Evolutionary conservation across 257 asterid species (phyloP).

Genomic region (Nicotiana undulata): DNA sequence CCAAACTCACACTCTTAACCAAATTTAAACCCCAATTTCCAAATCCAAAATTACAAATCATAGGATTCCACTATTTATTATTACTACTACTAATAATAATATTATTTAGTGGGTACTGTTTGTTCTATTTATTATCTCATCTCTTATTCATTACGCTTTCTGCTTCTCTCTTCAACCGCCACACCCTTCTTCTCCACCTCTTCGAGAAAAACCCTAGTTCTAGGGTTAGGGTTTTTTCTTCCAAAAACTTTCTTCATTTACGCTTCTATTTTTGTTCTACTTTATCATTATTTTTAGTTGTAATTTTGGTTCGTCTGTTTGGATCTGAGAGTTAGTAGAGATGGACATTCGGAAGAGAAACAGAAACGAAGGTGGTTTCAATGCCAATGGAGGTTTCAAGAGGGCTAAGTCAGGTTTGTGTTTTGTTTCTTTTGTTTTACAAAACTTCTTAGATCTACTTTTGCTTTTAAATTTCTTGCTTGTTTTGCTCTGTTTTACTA

Average conservation of each 20-base stretch:
- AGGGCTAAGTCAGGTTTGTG: constrained; percentile 56
- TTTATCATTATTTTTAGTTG: neutral
- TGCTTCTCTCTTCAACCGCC: too few species aligned
- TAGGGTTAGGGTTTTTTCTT: neutral
- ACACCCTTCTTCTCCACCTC: neutral
- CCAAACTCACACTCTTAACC: too few species aligned
- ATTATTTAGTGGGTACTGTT: too few species aligned
- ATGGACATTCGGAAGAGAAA: constrained; percentile 30
- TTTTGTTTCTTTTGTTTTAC: neutral
- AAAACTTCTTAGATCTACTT: neutral
- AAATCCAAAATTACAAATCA: too few species aligned
- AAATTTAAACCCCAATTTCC: too few species aligned
- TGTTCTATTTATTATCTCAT: too few species aligned
- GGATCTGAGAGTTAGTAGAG: neutral
- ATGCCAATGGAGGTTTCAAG: constrained; percentile 61
- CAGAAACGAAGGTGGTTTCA: constrained; percentile 19
- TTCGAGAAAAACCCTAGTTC: neutral
- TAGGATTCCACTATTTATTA: too few species aligned
- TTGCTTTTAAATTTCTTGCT: neutral
- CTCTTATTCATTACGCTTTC: too few species aligned
- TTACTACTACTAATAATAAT: too few species aligned
- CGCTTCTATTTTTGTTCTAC: neutral
- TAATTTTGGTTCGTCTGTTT: neutral
- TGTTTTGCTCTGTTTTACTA: neutral
- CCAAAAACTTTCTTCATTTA: neutral